A percentile compares a stretch with the other conserved stretches of the same genome.
phyloP scores from a whole-genome alignment of 441 rosid genomes.

The Francoa sonchifolia region DNA sequence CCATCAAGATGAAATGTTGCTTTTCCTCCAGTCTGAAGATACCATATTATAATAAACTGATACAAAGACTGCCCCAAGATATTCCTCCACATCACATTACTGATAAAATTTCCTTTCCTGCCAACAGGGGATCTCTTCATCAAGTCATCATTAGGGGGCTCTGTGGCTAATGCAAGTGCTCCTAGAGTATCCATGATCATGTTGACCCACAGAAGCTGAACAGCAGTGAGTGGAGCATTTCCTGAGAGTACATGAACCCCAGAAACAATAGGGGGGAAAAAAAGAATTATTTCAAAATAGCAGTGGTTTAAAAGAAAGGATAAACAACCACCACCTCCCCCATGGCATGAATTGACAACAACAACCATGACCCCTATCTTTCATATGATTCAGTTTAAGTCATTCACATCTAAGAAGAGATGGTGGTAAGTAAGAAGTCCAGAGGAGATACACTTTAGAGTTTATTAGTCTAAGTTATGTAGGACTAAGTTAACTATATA shows the following conservation, averaged over 20 bases:
- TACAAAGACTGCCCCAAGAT: constrained; percentile 38
- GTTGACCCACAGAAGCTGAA: constrained; percentile 48
- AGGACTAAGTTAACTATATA: too few relatives aligned
- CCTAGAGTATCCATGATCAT: constrained; percentile 56
- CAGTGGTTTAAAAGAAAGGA: too few relatives aligned
- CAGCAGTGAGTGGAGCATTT: constrained; percentile 42
- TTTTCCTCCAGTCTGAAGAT: constrained; percentile 32
- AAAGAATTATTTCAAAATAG: too few relatives aligned
- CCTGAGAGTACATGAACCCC: constrained; percentile 15
- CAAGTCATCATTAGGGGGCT: constrained; percentile 38
- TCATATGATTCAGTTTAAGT: too few relatives aligned
- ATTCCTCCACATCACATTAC: constrained; percentile 46
- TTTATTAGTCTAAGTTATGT: too few relatives aligned
- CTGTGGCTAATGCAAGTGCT: constrained; percentile 46
- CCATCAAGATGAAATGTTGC: constrained; percentile 24
- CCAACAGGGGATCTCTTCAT: constrained; percentile 42
- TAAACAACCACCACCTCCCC: too few relatives aligned
- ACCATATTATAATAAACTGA: constrained; percentile 36
- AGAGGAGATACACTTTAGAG: too few relatives aligned
- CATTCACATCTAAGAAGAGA: too few relatives aligned
- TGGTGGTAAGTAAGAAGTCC: too few relatives aligned
- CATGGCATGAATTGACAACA: too few relatives aligned
- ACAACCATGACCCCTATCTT: too few relatives aligned
- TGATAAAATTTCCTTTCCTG: constrained; percentile 44
- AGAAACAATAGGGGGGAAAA: too few relatives aligned